phyloP scores from a whole-genome alignment of 345 rosid species.

The Moricandia arvensis region DNA sequence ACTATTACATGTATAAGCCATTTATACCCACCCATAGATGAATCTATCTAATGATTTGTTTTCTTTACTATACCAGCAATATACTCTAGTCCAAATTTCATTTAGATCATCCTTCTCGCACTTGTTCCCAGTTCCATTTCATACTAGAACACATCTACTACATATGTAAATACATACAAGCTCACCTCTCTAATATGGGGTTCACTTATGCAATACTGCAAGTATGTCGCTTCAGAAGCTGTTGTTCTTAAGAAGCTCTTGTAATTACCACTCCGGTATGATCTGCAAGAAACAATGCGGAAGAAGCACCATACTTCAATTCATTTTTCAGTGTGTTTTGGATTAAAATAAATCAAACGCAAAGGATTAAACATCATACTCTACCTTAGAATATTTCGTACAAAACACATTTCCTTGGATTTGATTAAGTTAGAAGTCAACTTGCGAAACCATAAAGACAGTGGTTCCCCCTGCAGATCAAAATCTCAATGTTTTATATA shows the following conservation, averaged over 20 bases:
- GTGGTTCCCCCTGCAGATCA: constrained; percentile 76
- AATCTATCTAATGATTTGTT: no score
- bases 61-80: no score
- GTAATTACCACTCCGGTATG: constrained; percentile 62
- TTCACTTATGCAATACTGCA: constrained; percentile 75
- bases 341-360: background rate
- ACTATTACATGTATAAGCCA: background rate
- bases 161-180: constrained; percentile 3
- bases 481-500: constrained; percentile 14
- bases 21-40: background rate
- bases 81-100: no score
- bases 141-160: background rate
- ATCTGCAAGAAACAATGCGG: constrained; percentile 41
- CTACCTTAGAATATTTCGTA: constrained; percentile 68
- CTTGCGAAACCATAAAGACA: constrained; percentile 76
- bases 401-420: constrained; percentile 76
- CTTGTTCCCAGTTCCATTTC: no score
- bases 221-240: constrained; percentile 72
- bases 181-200: constrained; percentile 64
- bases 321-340: background rate
- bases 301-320: background rate
- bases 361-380: constrained; percentile 1
- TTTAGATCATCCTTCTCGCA: no score
- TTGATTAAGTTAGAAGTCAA: constrained; percentile 52
- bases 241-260: constrained; percentile 50